Percentiles rank a stretch among this genome's conserved stretches.
Evolutionary conservation across 139 green algal species (phyloP).

Genomic region (Pseudopediastrum boryanum): DNA sequence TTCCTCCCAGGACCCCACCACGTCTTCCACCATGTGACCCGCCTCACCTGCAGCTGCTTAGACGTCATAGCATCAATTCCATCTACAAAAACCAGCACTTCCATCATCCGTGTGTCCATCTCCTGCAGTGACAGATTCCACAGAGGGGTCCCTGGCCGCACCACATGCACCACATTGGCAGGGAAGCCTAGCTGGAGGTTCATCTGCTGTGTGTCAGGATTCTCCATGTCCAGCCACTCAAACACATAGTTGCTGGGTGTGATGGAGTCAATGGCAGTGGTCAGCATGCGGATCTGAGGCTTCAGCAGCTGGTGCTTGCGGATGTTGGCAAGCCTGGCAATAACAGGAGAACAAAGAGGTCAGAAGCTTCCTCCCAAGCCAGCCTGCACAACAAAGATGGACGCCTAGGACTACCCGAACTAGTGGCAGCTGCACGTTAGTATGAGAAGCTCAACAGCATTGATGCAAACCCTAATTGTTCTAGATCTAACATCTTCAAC

Average conservation of each 20-base stretch:
- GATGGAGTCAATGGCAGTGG: constrained; percentile 64
- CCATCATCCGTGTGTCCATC: constrained; percentile 70
- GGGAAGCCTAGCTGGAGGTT: constrained; percentile 64
- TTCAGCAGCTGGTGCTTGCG: constrained; percentile 70
- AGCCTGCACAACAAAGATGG: too few relatives aligned
- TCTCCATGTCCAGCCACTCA: constrained; percentile 45
- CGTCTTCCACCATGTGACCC: too few relatives aligned
- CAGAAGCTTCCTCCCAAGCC: not conserved
- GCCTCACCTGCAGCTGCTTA: constrained; percentile 51
- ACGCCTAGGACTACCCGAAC: too few relatives aligned
- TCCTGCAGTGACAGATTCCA: constrained; percentile 60
- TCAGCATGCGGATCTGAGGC: constrained; percentile 36
- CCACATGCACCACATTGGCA: constrained; percentile 59
- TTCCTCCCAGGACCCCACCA: not conserved
- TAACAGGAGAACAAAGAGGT: not conserved
- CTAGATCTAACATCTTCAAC: too few relatives aligned
- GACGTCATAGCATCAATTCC: constrained; percentile 67
- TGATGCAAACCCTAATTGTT: too few relatives aligned
- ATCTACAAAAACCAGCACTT: constrained; percentile 66
- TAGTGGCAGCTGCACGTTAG: too few relatives aligned
- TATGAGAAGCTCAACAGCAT: too few relatives aligned
- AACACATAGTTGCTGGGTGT: constrained; percentile 60
- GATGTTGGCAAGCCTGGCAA: constrained; percentile 64
- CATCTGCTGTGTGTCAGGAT: constrained; percentile 47
- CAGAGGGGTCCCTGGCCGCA: constrained; percentile 48